Evolutionary conservation across 1,284 basidiomycete genomes (phyloP), one percentile per base, ranked within the genome.

Genomic region (Rhodotorula sp.): DNA sequence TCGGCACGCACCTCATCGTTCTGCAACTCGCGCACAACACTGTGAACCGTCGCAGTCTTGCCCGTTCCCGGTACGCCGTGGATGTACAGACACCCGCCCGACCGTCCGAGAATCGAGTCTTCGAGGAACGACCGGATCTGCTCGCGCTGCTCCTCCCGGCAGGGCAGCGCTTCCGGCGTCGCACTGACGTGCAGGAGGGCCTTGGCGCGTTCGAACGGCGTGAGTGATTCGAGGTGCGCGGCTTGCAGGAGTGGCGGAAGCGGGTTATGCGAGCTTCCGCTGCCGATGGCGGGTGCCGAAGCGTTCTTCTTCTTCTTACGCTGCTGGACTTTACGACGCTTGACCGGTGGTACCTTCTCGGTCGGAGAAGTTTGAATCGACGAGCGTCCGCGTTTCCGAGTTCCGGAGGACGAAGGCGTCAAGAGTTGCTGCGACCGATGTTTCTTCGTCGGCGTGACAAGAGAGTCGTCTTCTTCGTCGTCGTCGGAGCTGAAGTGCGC

Each of bases 61-160:
- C 97, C 96, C 14, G 96, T 98, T 2, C 97, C 97, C 14, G 97
- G 97, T 2, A 98, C 93, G 29, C 96, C 97, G 8, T 95, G 96
- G 60, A 99, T 95, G 81, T 96, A 99, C 63, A 99, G 85, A 83
- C 97, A 99, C 8, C 93, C 94, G 0, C 97, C 96, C 51, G 90
- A 92, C 0, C 93, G 93, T 76, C 94, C 91, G 72, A 97, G 92
- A 4, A 99, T 84, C 20, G 97, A 85, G 76, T 94, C 91, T 70
- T 91, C 89, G 7, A 98, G 89, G 58, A 88, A 87, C 29, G 87
- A 84, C 78, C 96, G 81, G 52, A 98, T 89, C 65, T 88, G 86
- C 39, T 86, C 85, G 80, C 91, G 97, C 82, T 98, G 93, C 57
- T 89, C 88, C 70, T 95, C 92, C 62, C 97, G 85, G 81, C 96